These are phyloP conservation scores for Diophrys appendiculata DNA, from an alignment of 73 alveolate genomes.

Conservation along the genomic window DNA sequence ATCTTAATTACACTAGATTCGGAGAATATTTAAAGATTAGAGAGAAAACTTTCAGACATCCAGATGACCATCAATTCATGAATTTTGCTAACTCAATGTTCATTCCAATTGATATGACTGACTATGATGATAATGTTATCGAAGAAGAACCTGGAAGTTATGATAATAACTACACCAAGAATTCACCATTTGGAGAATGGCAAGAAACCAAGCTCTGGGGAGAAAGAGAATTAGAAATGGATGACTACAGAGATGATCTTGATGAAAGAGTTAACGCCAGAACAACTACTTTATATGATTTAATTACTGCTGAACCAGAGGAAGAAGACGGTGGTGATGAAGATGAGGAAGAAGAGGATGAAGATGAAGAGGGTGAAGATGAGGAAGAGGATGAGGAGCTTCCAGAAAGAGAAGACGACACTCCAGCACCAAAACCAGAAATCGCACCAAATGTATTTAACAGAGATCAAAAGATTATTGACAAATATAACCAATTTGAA, in stretches of 20 bases:
- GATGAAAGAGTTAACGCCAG: too few relatives aligned
- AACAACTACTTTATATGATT: neutral
- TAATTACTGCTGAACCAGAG: constrained; percentile 36
- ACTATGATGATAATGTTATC: constrained; percentile 46
- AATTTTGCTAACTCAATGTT: constrained; percentile 23
- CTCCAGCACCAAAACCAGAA: too few relatives aligned
- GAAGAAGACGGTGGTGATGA: constrained; percentile 51
- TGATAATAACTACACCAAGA: too few relatives aligned
- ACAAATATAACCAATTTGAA: constrained; percentile 48
- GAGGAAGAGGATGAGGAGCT: constrained; percentile 38
- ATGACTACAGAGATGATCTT: too few relatives aligned
- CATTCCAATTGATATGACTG: constrained; percentile 66
- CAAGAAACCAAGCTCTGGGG: too few relatives aligned
- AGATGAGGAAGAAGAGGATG: constrained; percentile 51
- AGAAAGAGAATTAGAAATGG: too few relatives aligned
- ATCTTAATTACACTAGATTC: constrained; percentile 32
- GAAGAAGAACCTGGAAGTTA: constrained; percentile 40
- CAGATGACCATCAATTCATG: constrained; percentile 32
- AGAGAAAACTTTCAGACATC: constrained; percentile 20
- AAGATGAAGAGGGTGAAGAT: constrained; percentile 49
- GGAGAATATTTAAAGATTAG: constrained; percentile 27
- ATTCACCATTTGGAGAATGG: too few relatives aligned
- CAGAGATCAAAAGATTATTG: constrained; percentile 18
- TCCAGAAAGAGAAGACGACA: constrained; percentile 9
- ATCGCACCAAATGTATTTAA: neutral